phyloP scores from a whole-genome alignment of 2,329 filamentous ascomycete species.

The Xylariaceae sp. region DNA sequence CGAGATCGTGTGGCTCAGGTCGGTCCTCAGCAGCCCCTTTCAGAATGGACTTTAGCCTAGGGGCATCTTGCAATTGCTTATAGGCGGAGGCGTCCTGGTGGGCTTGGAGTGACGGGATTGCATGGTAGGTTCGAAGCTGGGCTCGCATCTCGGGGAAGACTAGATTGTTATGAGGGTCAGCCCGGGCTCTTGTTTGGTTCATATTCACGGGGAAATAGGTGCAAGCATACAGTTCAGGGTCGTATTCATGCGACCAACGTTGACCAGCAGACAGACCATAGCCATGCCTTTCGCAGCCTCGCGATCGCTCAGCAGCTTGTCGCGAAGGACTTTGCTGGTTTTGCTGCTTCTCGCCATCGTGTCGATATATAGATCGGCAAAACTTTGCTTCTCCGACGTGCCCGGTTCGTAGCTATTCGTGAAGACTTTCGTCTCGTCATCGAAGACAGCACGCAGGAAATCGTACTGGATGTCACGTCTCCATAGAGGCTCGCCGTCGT shows the following conservation, averaged over 20 bases:
- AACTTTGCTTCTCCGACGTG: constrained; percentile 60
- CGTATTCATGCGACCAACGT: constrained; percentile 97
- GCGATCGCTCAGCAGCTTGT: constrained; percentile 89
- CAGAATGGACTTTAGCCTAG: constrained; percentile 90
- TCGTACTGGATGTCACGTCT: constrained; percentile 84
- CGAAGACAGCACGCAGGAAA: constrained; percentile 74
- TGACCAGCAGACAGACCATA: constrained; percentile 97
- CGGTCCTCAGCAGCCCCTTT: constrained; percentile 94
- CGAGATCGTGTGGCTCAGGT: constrained; percentile 73
- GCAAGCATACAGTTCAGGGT: constrained; percentile 79
- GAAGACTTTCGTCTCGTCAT: constrained; percentile 70
- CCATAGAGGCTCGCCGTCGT: constrained; percentile 83
- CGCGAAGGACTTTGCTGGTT: constrained; percentile 95
- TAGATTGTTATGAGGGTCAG: constrained; percentile 10
- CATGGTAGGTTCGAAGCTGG: constrained; percentile 94
- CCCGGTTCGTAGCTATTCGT: constrained; percentile 75
- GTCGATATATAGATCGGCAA: constrained; percentile 96
- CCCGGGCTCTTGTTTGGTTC: background rate
- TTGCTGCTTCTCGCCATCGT: constrained; percentile 98
- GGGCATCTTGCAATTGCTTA: constrained; percentile 96
- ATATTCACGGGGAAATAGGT: background rate
- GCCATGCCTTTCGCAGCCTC: constrained; percentile 96
- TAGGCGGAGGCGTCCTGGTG: constrained; percentile 93
- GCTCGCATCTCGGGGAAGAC: constrained; percentile 99
- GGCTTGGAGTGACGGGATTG: constrained; percentile 92